Percentiles rank a stretch among this genome's conserved stretches.
Conservation (phyloP, 1,284 basidiomycete genomes). For the Ustilago bromivora region DNA sequence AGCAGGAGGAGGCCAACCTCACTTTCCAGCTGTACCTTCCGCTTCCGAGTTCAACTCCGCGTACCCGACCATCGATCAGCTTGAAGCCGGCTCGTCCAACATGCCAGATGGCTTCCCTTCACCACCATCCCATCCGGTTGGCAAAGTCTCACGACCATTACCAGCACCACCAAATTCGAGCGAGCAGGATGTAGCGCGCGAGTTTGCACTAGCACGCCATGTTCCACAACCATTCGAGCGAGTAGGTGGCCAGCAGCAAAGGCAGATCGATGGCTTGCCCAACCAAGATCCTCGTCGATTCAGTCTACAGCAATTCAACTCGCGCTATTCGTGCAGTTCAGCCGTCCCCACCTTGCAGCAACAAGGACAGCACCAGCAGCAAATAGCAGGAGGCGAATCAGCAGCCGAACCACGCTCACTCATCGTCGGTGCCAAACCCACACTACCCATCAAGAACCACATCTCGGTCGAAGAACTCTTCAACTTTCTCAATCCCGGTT, state of each 20-base stretch:
- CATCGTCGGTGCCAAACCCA: conserved; percentile 49
- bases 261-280: conserved; percentile 38
- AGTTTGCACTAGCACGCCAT: conserved; percentile 48
- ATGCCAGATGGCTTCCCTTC: conserved; percentile 33
- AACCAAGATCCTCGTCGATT: conserved; percentile 27
- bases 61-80: conserved; percentile 60
- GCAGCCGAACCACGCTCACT: conserved; percentile 27
- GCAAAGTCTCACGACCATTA: conserved; percentile 41
- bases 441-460: conserved; percentile 50
- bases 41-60: conserved; percentile 51
- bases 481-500: conserved; percentile 62
- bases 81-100: conserved; percentile 36
- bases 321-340: conserved; percentile 23
- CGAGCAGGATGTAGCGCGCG: conserved; percentile 41
- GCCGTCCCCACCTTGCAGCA: conserved; percentile 17
- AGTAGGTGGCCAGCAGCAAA: neutral
- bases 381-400: neutral
- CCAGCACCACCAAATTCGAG: conserved; percentile 45
- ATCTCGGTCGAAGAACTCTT: conserved; percentile 65
- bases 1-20: neutral
- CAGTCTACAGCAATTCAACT: conserved; percentile 26
- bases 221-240: conserved; percentile 51
- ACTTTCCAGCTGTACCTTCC: conserved; percentile 42
- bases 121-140: conserved; percentile 45
- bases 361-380: conserved; percentile 7